Base-by-base conservation (phyloP, 768 basidiomycete species). In the Amylocystis lapponica region DNA sequence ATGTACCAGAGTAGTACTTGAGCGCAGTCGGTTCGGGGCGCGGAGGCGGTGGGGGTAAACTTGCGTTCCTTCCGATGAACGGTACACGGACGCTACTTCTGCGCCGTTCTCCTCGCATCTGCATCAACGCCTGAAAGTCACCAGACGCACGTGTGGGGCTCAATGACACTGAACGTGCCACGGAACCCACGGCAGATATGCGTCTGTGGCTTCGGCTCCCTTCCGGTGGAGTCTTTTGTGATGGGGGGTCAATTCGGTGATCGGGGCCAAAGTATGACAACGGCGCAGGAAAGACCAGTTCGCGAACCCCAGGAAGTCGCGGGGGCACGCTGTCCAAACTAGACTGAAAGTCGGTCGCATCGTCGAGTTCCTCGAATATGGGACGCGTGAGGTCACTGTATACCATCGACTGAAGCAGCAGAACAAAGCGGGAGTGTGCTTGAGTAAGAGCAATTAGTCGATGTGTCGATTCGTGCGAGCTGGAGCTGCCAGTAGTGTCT, bases 251-350 rank as follows among this genome's bases (percentile, higher is more conserved):
- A 29, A 27, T 31, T 12, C 41, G 39, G 13, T 22, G 22, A 12
- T 37, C 47, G 4, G 16, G 31, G 8, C 51, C 44, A 19, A 59
- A 49, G 48, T 74, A 78, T 12, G 81, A 81, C 4, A 90, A 68
- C 0, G 87, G 87, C 5, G 83, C 76, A 19, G 87, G 87, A 59
- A 89, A 88, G 8, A 72, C 76, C 44, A 90, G 72, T 49, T 86
- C 78, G 35, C 79, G 68, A 29, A 67, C 58, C 29, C 48, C 60
- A 45, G 61, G 57, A 10, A 46, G 36, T 55, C 58, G 59, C 45
- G 61, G 57, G 45, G 9, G 46, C 26, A 36, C 53, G 4, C 45
- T 38, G 35, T 52, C 11, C 51, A 16, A 27, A 25, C 14, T 33
- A n/a, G 32, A 33, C 32, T n/a, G 32, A 43, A 20, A 53, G 44